Percentiles rank a stretch among this genome's conserved stretches.
phyloP scores from a whole-genome alignment of 2,329 filamentous ascomycete genomes.

The Diplodia seriata region DNA sequence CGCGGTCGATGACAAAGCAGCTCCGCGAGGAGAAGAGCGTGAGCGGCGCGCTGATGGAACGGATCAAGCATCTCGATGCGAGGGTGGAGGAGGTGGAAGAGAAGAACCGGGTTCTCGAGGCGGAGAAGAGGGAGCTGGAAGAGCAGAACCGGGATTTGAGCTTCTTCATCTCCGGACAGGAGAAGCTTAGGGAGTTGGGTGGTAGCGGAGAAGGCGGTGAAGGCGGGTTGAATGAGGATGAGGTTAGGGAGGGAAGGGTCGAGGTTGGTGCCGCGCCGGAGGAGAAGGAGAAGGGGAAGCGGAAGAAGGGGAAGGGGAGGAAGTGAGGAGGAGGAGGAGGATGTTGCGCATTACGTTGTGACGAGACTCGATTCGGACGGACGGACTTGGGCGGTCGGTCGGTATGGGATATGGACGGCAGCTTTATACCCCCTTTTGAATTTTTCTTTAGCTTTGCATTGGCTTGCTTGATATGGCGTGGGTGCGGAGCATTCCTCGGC shows the following conservation, averaged over 20 bases:
- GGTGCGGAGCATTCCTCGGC: not conserved
- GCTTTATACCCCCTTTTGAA: not conserved
- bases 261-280: conserved; percentile 40
- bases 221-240: conserved; percentile 64
- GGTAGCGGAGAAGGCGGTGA: conserved; percentile 70
- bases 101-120: conserved; percentile 50
- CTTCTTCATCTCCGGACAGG: conserved; percentile 85
- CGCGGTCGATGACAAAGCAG: conserved; percentile 75
- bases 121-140: conserved; percentile 73
- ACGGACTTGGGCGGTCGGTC: not conserved
- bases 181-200: conserved; percentile 74
- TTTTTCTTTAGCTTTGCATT: not conserved
- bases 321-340: conserved; percentile 10
- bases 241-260: conserved; percentile 37
- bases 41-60: conserved; percentile 77
- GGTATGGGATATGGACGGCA: not conserved
- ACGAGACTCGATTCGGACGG: not conserved
- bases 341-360: not conserved
- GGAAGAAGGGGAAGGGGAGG: conserved; percentile 38
- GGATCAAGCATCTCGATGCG: conserved; percentile 74
- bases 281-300: conserved; percentile 41
- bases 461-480: not conserved
- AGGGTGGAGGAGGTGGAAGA: conserved; percentile 64
- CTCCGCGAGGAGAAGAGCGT: conserved; percentile 88
- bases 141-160: conserved; percentile 87